phyloP scores from a whole-genome alignment of 805 yeast genomes.

The Candida tammaniensis region DNA sequence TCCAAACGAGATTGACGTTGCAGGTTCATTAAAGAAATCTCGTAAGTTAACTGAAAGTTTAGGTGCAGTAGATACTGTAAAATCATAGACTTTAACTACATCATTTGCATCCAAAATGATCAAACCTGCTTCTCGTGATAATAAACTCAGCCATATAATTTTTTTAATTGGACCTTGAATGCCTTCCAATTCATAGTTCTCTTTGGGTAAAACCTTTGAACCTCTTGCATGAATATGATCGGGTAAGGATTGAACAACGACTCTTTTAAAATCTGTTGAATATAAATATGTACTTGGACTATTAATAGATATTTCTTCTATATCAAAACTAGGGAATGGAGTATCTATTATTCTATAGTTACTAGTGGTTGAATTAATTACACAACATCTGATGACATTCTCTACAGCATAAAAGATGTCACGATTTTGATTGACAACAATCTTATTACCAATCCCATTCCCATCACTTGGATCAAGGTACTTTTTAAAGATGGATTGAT shows the following conservation, averaged over 20 bases:
- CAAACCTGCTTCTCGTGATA: conserved; percentile 20
- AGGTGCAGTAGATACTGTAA: conserved; percentile 1
- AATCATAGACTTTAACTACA: conserved; percentile 13
- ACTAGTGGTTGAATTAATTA: conserved; percentile 17
- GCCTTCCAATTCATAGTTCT: conserved; percentile 14
- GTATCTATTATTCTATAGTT: conserved; percentile 18
- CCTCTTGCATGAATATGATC: not conserved
- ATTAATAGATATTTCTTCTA: conserved; percentile 36
- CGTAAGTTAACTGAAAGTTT: conserved; percentile 2
- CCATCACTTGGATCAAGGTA: not conserved
- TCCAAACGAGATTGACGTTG: conserved; percentile 29
- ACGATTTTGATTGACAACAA: conserved; percentile 14
- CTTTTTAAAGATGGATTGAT: conserved; percentile 11
- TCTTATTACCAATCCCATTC: conserved; percentile 8
- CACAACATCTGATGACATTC: conserved; percentile 29
- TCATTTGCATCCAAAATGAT: conserved; percentile 22
- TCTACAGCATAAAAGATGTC: conserved; percentile 32
- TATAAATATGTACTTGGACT: conserved; percentile 39
- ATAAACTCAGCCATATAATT: conserved; percentile 24
- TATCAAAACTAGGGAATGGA: conserved; percentile 18
- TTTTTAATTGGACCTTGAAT: conserved; percentile 18
- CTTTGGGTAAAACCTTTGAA: not conserved
- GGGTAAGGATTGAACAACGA: conserved; percentile 8
- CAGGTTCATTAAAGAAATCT: conserved; percentile 11
- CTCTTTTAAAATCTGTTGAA: conserved; percentile 9